These are phyloP conservation scores for Acanthamoeba culbertsoni DNA, from an alignment of 208 protist genomes.

Conservation along the genomic window DNA sequence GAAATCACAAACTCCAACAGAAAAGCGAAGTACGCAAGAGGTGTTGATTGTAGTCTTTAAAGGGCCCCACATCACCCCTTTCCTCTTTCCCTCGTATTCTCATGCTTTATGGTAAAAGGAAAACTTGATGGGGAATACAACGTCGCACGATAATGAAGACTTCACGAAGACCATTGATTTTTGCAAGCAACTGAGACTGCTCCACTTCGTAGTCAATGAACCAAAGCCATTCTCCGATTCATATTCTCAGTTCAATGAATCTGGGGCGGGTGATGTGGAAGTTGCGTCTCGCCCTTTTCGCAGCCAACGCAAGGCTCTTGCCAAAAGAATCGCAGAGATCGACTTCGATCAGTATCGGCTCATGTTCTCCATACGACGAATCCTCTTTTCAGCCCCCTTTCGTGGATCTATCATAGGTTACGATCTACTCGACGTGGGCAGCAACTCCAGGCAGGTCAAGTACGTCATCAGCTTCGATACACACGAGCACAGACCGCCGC, in stretches of 20 bases:
- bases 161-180: conserved; percentile 14
- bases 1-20: background rate
- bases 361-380: conserved; percentile 7
- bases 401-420: background rate
- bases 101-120: background rate
- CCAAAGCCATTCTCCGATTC: background rate
- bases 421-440: background rate
- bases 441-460: background rate
- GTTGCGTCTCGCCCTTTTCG: background rate
- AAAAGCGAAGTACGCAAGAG: background rate
- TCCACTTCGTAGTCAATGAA: background rate
- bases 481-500: background rate
- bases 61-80: too few species aligned
- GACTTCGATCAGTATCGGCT: background rate
- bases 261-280: background rate
- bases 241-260: background rate
- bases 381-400: background rate
- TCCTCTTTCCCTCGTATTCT: background rate
- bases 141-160: background rate
- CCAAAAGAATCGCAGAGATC: background rate
- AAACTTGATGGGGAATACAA: background rate
- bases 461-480: background rate
- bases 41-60: background rate
- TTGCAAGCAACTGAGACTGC: background rate
- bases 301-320: background rate